Evolutionary conservation across 352 stramenopile genomes (phyloP).

Genomic region (Globisporangium perplexum): DNA sequence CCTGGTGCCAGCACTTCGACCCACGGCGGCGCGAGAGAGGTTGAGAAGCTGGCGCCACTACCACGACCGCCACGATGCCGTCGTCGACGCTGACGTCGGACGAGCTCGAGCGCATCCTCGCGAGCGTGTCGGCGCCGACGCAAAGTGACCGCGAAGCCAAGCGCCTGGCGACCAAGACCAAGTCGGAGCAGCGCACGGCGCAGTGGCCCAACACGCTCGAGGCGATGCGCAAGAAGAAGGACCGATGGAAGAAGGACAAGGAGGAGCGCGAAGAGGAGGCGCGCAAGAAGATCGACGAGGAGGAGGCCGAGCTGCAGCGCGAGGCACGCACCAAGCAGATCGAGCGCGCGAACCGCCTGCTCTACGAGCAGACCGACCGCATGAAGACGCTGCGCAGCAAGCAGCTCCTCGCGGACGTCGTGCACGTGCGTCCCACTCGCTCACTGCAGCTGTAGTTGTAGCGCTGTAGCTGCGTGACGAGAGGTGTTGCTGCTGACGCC

Average conservation of each 20-base stretch:
- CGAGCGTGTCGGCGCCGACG: conserved; percentile 56
- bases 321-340: conserved; percentile 78
- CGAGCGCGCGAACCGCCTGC: conserved; percentile 70
- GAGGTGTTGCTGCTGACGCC: neutral
- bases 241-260: conserved; percentile 88
- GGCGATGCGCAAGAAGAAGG: conserved; percentile 86
- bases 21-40: too few species aligned
- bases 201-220: conserved; percentile 92
- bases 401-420: conserved; percentile 80
- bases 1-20: too few species aligned
- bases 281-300: conserved; percentile 67
- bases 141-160: conserved; percentile 66
- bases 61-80: conserved; percentile 24
- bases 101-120: conserved; percentile 65
- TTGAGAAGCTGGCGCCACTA: too few species aligned
- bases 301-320: conserved; percentile 71
- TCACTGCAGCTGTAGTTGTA: too few species aligned
- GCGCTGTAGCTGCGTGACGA: too few species aligned
- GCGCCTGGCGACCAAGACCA: conserved; percentile 54
- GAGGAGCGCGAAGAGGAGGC: conserved; percentile 77
- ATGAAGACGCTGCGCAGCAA: conserved; percentile 89
- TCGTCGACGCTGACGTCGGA: conserved; percentile 49
- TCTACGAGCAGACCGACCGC: conserved; percentile 91
- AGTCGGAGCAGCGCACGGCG: conserved; percentile 76
- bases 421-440: conserved; percentile 53